Evolutionary conservation across 2,329 filamentous ascomycete species (phyloP).

Genomic region (Acrodontium crateriforme): DNA sequence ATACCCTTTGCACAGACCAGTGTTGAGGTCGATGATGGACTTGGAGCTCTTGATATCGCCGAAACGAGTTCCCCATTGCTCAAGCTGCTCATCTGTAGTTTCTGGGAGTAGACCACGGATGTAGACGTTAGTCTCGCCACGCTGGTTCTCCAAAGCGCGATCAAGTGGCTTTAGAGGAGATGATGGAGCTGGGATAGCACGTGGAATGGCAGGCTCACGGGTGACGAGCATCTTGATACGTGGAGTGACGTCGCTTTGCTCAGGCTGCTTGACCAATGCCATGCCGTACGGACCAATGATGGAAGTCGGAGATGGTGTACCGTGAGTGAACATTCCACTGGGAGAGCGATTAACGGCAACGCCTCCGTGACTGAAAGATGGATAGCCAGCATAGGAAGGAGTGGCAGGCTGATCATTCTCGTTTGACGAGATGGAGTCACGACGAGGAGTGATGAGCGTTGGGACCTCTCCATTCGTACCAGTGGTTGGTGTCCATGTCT

Average conservation of each 20-base stretch:
- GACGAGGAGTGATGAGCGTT: constrained; percentile 37
- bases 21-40: constrained; percentile 91
- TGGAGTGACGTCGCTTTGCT: constrained; percentile 29
- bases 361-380: constrained; percentile 23
- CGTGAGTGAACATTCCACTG: constrained; percentile 33
- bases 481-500: constrained; percentile 30
- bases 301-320: constrained; percentile 37
- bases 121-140: constrained; percentile 94
- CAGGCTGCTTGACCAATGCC: constrained; percentile 22
- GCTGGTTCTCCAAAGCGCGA: constrained; percentile 87
- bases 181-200: constrained; percentile 76
- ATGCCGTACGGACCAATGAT: constrained; percentile 32
- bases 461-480: constrained; percentile 35
- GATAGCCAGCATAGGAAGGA: constrained; percentile 31
- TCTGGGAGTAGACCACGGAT: constrained; percentile 91
- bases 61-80: constrained; percentile 72
- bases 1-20: constrained; percentile 91
- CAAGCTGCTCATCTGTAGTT: constrained; percentile 81
- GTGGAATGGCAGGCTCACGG: constrained; percentile 70
- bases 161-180: constrained; percentile 83
- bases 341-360: constrained; percentile 38
- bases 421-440: constrained; percentile 38
- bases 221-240: constrained; percentile 35
- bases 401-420: constrained; percentile 39
- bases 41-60: constrained; percentile 93